Conservation (phyloP, 495 filamentous ascomycete genomes). For the Thermothielavioides terrestris region DNA sequence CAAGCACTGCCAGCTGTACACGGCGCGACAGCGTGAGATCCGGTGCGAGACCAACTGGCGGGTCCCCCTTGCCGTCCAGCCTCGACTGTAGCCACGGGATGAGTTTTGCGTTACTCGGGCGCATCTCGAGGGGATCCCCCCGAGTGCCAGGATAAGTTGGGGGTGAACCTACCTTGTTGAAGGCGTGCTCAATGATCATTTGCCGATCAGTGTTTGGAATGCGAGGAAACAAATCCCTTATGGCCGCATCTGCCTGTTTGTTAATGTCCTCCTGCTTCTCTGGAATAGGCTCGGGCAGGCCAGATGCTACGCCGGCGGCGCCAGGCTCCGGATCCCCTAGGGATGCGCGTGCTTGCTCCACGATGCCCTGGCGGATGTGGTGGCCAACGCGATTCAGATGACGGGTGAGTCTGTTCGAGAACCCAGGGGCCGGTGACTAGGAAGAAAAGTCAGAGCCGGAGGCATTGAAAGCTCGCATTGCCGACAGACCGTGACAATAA, state of each 20-base stretch:
- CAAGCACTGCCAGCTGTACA: slow-evolving; percentile 73
- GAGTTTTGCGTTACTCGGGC: no score
- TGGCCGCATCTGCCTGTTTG: slow-evolving; percentile 60
- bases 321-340: slow-evolving; percentile 20
- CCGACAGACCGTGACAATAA: slow-evolving; percentile 67
- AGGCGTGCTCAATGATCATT: slow-evolving; percentile 71
- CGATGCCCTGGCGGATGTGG: slow-evolving; percentile 52
- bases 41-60: slow-evolving; percentile 56
- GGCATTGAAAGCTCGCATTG: neutral
- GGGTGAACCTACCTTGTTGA: slow-evolving; percentile 56
- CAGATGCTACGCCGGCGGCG: slow-evolving; percentile 13
- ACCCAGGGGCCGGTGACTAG: slow-evolving; percentile 8
- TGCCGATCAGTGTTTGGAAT: slow-evolving; percentile 73
- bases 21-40: slow-evolving; percentile 61
- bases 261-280: slow-evolving; percentile 57
- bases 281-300: slow-evolving; percentile 43
- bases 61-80: slow-evolving; percentile 34
- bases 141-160: neutral
- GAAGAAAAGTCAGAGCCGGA: slow-evolving; percentile 2
- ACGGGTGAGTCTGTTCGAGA: slow-evolving; percentile 12
- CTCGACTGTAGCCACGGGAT: slow-evolving; percentile 8
- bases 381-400: slow-evolving; percentile 75
- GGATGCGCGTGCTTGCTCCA: slow-evolving; percentile 37
- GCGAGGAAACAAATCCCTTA: slow-evolving; percentile 77
- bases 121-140: no score